Base-by-base conservation (phyloP, 2,329 filamentous ascomycete genomes). In the Phaeosphaeria sp. region DNA sequence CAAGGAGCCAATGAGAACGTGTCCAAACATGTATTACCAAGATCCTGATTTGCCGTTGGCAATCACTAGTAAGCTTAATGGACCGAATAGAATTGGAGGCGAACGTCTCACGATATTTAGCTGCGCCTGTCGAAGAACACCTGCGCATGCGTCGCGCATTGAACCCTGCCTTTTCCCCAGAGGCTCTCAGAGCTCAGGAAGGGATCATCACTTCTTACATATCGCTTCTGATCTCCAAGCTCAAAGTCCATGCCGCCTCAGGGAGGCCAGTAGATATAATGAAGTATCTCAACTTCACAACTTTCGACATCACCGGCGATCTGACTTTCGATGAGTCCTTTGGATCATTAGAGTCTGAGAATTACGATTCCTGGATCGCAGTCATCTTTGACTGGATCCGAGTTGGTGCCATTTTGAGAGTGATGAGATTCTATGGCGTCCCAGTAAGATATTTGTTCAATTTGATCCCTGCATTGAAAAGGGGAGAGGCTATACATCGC, bases 251-350 rank as follows among this genome's bases (percentile, higher is more conserved):
- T 36, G 30, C 30, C 30, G 30, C 25, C 2, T 36, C 57, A 2
- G 49, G 30, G 8, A 36, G 15, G 3, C 6, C 30, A 36, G 30
- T 66, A 6, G 61, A 70, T 30, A 53, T 66, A 9, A 56, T 57
- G 33, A 50, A 53, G 9, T 68, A 57, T 49, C n/a, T 68, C 40
- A 65, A 69, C 45, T 65, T 63, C 48, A 57, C 60, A 3, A 69
- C 66, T 6, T 71, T 71, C 44, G 69, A 72, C 43, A 66, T 72
- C 18, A 63, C 62, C 2, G 71, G 69, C 8, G 71, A 75, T 45
- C 53, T 75, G 2, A 51, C 63, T 6, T 73, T 74, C 49, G 70
- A 58, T 24, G 71, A 74, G 50, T 61, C 69, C 0, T 73, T 75
- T 49, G 64, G 57, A 21, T 63, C 67, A 30, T 55, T 74, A 1